Conservation (phyloP, 805 yeast genomes). For the Ogataea henricii region DNA sequence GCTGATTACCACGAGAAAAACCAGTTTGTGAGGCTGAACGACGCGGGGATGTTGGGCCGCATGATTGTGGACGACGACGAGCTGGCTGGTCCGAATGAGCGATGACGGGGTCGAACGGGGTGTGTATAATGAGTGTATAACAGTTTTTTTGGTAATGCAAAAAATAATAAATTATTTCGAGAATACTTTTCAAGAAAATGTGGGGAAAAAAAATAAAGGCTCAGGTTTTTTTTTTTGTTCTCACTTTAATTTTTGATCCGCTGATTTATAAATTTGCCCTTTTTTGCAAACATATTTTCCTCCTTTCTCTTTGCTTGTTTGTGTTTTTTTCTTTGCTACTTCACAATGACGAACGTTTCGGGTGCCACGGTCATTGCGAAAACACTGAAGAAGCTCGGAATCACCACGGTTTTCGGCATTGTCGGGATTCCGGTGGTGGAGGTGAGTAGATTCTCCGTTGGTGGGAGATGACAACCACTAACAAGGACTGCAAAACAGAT, state of each 20-base stretch:
- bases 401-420: conserved; percentile 62
- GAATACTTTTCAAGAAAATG: background rate
- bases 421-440: conserved; percentile 80
- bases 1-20: conserved; percentile 19
- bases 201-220: background rate
- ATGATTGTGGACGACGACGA: conserved; percentile 15
- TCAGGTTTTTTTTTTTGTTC: no score
- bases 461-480: background rate
- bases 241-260: no score
- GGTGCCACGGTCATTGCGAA: conserved; percentile 54
- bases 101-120: no score
- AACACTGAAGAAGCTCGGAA: conserved; percentile 49
- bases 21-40: conserved; percentile 18
- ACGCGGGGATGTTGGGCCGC: conserved; percentile 13
- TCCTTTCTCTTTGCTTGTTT: background rate
- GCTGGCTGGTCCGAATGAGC: background rate
- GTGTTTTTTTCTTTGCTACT: background rate
- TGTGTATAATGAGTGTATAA: background rate
- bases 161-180: background rate
- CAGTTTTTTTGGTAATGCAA: background rate
- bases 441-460: conserved; percentile 29
- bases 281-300: no score
- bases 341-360: conserved; percentile 6
- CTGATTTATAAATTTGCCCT: no score
- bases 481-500: conserved; percentile 25